A percentile compares a stretch with the other conserved stretches of the same genome.
Evolutionary conservation across 2,329 filamentous ascomycete genomes (phyloP).

Genomic region (Cladosporium sp.): DNA sequence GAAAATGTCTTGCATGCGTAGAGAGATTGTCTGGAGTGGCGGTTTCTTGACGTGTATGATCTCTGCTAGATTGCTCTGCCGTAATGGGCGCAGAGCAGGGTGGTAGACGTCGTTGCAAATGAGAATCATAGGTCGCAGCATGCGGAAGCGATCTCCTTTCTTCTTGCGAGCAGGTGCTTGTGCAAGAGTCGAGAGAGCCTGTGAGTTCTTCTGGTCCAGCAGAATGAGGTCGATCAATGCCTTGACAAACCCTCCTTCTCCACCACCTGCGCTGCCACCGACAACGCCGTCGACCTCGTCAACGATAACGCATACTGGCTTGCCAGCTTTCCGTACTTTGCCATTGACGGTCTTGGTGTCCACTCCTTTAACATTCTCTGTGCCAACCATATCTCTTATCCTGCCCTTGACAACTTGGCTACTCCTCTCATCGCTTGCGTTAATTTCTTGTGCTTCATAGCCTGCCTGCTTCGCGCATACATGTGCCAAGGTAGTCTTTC

Average conservation of each 20-base stretch:
- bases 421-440: constrained; percentile 94
- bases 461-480: constrained; percentile 94
- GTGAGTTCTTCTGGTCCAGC: constrained; percentile 79
- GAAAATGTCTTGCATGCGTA: constrained; percentile 79
- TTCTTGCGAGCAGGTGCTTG: constrained; percentile 55
- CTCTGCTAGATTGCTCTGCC: constrained; percentile 83
- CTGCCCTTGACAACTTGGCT: constrained; percentile 85
- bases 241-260: constrained; percentile 91
- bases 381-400: constrained; percentile 88
- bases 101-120: constrained; percentile 99
- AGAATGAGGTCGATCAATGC: constrained; percentile 88
- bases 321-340: constrained; percentile 70
- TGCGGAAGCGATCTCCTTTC: constrained; percentile 82
- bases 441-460: constrained; percentile 96
- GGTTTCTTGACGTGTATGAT: constrained; percentile 91
- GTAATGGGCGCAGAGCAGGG: constrained; percentile 78
- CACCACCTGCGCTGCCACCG: constrained; percentile 70
- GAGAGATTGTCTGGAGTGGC: constrained; percentile 79
- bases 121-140: constrained; percentile 84
- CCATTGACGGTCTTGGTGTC: constrained; percentile 56
- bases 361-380: constrained; percentile 83
- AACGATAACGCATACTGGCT: constrained; percentile 88
- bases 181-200: constrained; percentile 37
- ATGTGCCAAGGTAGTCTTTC: constrained; percentile 94
- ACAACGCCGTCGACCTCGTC: constrained; percentile 97